A percentile compares a stretch with the other conserved stretches of the same genome.
phyloP scores from a whole-genome alignment of 2,329 filamentous ascomycete species.

The Elsinoe arachidis region DNA sequence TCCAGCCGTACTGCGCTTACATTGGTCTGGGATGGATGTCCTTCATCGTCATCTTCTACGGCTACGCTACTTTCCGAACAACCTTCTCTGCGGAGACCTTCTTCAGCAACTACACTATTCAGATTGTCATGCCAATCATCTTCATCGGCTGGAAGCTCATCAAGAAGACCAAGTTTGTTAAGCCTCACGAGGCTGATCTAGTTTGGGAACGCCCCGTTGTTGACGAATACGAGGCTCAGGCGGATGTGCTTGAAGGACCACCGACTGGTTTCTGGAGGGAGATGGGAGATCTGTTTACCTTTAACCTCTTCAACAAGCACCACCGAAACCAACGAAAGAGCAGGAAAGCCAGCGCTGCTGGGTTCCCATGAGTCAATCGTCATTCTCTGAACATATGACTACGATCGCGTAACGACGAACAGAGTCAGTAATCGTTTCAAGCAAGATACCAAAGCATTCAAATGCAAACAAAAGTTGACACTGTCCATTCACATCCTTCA shows the following conservation, averaged over 20 bases:
- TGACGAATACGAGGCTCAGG: slow-evolving; percentile 44
- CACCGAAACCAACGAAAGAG: too few relatives aligned
- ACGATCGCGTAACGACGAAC: too few relatives aligned
- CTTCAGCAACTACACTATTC: slow-evolving; percentile 39
- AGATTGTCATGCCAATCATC: slow-evolving; percentile 20
- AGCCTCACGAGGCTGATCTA: slow-evolving; percentile 48
- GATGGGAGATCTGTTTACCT: slow-evolving; percentile 37
- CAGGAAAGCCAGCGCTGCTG: background rate
- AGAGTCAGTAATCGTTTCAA: too few relatives aligned
- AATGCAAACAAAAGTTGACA: background rate
- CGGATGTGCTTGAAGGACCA: slow-evolving; percentile 35
- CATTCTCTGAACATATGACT: too few relatives aligned
- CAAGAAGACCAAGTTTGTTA: slow-evolving; percentile 49
- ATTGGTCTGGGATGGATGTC: slow-evolving; percentile 14
- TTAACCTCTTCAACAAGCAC: background rate
- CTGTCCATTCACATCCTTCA: too few relatives aligned
- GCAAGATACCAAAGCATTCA: background rate
- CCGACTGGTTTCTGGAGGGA: slow-evolving; percentile 50
- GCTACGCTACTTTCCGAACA: slow-evolving; percentile 40
- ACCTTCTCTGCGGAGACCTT: slow-evolving; percentile 31
- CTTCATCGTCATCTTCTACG: slow-evolving; percentile 38
- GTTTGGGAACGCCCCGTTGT: slow-evolving; percentile 52
- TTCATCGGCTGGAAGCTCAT: slow-evolving; percentile 50
- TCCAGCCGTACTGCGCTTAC: slow-evolving; percentile 46
- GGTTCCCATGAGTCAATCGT: background rate